Evolutionary conservation across 2,329 filamentous ascomycete species (phyloP).

Genomic region (Pseudogymnoascus pannorum): DNA sequence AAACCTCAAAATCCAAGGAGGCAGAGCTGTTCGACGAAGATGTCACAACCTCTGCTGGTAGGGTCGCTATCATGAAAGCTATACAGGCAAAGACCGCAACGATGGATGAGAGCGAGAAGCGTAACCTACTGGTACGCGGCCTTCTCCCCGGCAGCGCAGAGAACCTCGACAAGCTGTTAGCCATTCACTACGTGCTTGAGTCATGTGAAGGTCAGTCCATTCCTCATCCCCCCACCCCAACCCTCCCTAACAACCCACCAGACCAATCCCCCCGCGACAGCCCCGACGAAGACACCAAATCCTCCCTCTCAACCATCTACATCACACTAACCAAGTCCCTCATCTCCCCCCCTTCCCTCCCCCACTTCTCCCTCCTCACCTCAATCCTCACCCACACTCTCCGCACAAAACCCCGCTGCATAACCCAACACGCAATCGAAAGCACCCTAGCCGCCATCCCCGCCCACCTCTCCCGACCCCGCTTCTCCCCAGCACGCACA

Average conservation of each 20-base stretch:
- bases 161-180: conserved; percentile 23
- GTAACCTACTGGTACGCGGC: conserved; percentile 18
- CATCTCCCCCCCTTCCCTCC: conserved; percentile 18
- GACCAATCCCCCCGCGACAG: background rate
- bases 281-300: background rate
- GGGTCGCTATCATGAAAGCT: conserved; percentile 18
- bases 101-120: conserved; percentile 19
- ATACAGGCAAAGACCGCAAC: conserved; percentile 12
- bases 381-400: conserved; percentile 28
- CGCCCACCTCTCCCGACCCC: conserved; percentile 24
- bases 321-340: background rate
- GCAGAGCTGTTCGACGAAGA: conserved; percentile 11
- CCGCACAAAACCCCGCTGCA: conserved; percentile 25
- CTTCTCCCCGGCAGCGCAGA: conserved; percentile 14
- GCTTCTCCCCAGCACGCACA: conserved; percentile 20
- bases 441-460: conserved; percentile 27
- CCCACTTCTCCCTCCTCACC: conserved; percentile 25
- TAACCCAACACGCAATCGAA: conserved; percentile 30
- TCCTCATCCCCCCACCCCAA: background rate
- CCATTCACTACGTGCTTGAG: conserved; percentile 20
- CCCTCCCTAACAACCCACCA: background rate
- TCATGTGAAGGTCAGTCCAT: conserved; percentile 22
- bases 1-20: background rate
- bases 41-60: conserved; percentile 18
- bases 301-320: background rate